These are phyloP conservation scores for Picea abies DNA, from an alignment of 83 land plant genomes.

Conservation along the genomic window DNA sequence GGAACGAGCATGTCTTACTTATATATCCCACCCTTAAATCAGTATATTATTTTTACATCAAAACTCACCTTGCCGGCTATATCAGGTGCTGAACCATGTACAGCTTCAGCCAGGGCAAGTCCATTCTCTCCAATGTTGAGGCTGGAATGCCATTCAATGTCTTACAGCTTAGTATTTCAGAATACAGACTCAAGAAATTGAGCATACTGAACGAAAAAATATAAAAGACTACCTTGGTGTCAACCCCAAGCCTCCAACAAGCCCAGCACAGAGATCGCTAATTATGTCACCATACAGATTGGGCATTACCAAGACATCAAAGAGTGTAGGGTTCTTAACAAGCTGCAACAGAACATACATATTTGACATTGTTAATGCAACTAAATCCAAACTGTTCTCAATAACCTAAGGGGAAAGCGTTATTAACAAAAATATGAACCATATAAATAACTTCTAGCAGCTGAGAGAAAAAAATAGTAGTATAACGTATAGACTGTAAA, in stretches of 20 bases:
- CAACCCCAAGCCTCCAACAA: constrained; percentile 95
- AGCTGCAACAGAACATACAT: constrained; percentile 48
- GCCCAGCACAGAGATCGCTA: constrained; percentile 98
- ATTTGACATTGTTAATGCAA: constrained; percentile 4
- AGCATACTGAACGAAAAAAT: background rate
- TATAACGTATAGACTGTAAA: background rate
- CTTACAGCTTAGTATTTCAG: background rate
- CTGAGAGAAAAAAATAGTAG: too few species aligned
- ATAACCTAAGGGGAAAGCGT: background rate
- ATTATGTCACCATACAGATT: constrained; percentile 98
- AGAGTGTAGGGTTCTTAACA: constrained; percentile 94
- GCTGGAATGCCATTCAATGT: constrained; percentile 33
- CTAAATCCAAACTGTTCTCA: background rate
- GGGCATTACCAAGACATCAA: constrained; percentile 95
- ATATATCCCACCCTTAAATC: background rate
- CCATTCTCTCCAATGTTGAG: constrained; percentile 97
- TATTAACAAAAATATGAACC: background rate
- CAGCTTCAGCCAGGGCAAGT: constrained; percentile 95
- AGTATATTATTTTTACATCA: background rate
- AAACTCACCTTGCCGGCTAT: constrained; percentile 94
- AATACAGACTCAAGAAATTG: background rate
- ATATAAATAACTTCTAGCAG: background rate
- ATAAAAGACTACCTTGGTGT: constrained; percentile 81
- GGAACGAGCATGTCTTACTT: background rate
- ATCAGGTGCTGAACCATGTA: constrained; percentile 99